Evolutionary conservation across 306 rosid genomes (phyloP).

Genomic region (Corylus americana): DNA sequence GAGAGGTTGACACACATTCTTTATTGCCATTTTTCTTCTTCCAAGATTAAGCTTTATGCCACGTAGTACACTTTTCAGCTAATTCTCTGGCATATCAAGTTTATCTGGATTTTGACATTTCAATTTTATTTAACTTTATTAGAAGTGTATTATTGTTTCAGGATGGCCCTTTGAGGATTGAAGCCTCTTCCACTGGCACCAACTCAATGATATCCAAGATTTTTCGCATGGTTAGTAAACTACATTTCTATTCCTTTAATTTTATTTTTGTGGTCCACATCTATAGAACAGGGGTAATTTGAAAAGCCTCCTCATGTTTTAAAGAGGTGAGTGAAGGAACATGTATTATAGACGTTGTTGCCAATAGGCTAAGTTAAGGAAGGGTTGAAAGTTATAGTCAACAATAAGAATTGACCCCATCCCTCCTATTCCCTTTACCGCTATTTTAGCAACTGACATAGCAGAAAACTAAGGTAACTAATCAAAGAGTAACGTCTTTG

Average conservation of each 20-base stretch:
- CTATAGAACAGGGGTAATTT: background rate
- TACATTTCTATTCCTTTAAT: background rate
- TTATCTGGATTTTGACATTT: conserved; percentile 7
- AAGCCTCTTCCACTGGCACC: conserved; percentile 95
- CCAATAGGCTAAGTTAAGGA: background rate
- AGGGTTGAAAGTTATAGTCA: background rate
- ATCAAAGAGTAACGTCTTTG: too few species aligned
- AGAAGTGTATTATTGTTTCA: conserved; percentile 39
- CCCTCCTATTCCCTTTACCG: background rate
- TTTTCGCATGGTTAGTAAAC: conserved; percentile 78
- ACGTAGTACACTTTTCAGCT: background rate
- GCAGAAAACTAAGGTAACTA: too few species aligned
- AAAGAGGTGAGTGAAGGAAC: background rate
- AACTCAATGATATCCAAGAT: conserved; percentile 91
- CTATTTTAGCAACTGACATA: background rate
- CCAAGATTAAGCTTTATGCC: background rate
- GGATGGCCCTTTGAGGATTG: conserved; percentile 97
- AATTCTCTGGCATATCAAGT: conserved; percentile 19
- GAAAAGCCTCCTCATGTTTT: background rate
- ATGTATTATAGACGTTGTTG: background rate
- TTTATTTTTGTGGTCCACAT: conserved; percentile 1
- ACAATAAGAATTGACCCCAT: background rate
- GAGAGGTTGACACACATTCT: background rate
- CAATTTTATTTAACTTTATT: conserved; percentile 20
- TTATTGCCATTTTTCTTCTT: background rate